phyloP scores from a whole-genome alignment of 2,329 filamentous ascomycete species.

The Huntiella bhutanensis region DNA sequence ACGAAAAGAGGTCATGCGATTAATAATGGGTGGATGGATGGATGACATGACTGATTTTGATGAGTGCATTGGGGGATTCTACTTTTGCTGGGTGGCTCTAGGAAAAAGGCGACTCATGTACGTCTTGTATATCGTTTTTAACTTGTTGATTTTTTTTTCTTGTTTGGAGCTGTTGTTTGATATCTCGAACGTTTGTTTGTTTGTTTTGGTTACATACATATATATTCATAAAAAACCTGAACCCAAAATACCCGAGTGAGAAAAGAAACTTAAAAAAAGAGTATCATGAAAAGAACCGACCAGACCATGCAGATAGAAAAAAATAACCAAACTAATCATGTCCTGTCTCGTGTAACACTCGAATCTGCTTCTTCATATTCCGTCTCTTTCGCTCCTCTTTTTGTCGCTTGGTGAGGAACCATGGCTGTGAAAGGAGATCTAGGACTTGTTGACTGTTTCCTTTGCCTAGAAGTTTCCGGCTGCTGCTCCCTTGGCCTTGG shows the following conservation, averaged over 20 bases:
- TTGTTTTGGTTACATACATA: too few species aligned
- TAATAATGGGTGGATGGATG: too few species aligned
- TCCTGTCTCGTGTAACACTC: constrained; percentile 17
- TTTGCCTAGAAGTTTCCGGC: constrained; percentile 2
- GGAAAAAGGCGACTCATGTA: neutral
- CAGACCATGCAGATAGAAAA: neutral
- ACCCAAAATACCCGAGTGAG: neutral
- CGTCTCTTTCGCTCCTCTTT: constrained; percentile 19
- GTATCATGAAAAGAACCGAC: neutral
- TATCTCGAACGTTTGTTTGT: too few species aligned
- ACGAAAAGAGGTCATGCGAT: too few species aligned
- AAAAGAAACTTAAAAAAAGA: neutral
- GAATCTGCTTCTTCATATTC: constrained; percentile 21
- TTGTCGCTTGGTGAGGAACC: constrained; percentile 9
- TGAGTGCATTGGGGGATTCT: too few species aligned
- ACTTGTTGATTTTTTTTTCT: too few species aligned
- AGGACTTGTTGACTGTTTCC: constrained; percentile 6
- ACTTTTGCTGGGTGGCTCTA: neutral
- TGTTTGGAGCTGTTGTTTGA: too few species aligned
- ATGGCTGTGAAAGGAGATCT: constrained; percentile 4
- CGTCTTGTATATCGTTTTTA: too few species aligned
- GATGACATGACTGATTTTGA: too few species aligned
- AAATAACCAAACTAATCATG: neutral
- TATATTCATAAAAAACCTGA: neutral
- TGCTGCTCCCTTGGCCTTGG: neutral